Evolutionary conservation across 768 basidiomycete species (phyloP).

Genomic region (Suillus occidentalis): DNA sequence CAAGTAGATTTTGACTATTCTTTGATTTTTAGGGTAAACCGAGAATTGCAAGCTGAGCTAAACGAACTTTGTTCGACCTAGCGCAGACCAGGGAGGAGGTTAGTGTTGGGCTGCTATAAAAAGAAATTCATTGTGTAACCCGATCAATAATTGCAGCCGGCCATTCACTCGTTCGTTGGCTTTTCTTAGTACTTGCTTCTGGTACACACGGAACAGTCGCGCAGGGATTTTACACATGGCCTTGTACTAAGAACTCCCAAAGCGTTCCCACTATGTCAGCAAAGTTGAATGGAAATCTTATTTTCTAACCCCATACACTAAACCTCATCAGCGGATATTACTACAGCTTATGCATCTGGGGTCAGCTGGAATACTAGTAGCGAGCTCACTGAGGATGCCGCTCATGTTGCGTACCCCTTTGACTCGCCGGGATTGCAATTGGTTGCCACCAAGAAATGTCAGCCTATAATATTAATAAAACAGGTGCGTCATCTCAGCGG

Average conservation of each 20-base stretch:
- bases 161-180: too few relatives aligned
- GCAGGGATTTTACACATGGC: neutral
- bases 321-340: neutral
- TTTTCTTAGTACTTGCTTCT: neutral
- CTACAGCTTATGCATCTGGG: neutral
- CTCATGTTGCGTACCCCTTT: neutral
- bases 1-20: neutral
- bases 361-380: too few relatives aligned
- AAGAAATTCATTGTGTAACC: constrained; percentile 16
- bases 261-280: neutral
- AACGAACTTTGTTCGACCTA: neutral
- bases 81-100: constrained; percentile 1
- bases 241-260: neutral
- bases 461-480: neutral
- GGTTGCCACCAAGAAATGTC: neutral
- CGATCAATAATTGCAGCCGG: constrained; percentile 5
- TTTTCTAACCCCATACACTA: neutral
- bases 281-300: too few relatives aligned
- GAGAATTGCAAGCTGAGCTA: neutral
- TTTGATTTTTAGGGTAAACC: neutral
- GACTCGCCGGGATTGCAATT: too few relatives aligned
- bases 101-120: constrained; percentile 19
- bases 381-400: too few relatives aligned
- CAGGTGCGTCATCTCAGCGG: neutral
- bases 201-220: neutral